A percentile compares a stretch with the other conserved stretches of the same genome.
These are phyloP conservation scores for Nakazawaea pomicola DNA, from an alignment of 805 yeast genomes.

Conservation along the genomic window DNA sequence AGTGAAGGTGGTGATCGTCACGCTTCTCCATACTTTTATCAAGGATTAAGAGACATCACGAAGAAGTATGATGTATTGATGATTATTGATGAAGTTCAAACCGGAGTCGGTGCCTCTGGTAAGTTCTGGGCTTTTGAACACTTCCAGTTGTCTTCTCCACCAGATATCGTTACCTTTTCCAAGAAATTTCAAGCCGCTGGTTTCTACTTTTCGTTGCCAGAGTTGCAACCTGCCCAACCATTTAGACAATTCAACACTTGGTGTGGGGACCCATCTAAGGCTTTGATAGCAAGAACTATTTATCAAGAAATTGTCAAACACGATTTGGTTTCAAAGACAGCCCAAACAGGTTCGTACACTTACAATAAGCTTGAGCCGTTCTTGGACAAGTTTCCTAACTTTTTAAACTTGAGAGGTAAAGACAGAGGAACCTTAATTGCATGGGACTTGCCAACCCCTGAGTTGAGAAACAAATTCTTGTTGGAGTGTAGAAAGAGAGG, in stretches of 20 bases:
- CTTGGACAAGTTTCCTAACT: constrained; percentile 35
- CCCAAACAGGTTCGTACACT: constrained; percentile 50
- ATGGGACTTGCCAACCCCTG: constrained; percentile 46
- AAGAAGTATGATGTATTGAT: constrained; percentile 49
- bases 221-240: constrained; percentile 53
- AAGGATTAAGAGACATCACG: constrained; percentile 58
- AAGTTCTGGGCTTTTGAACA: constrained; percentile 72
- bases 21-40: constrained; percentile 56
- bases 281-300: constrained; percentile 57
- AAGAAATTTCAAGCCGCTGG: constrained; percentile 74
- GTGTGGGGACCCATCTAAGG: constrained; percentile 74
- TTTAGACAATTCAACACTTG: constrained; percentile 74
- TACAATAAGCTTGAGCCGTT: constrained; percentile 36
- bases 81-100: constrained; percentile 71
- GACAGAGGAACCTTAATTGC: constrained; percentile 62
- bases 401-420: constrained; percentile 55
- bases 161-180: constrained; percentile 67
- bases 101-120: constrained; percentile 75
- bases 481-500: constrained; percentile 43
- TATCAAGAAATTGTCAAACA: constrained; percentile 47
- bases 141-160: constrained; percentile 55
- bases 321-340: constrained; percentile 42
- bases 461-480: constrained; percentile 42
- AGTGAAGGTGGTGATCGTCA: constrained; percentile 78
- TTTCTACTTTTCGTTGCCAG: constrained; percentile 56